phyloP scores from a whole-genome alignment of 2,329 filamentous ascomycete genomes.

The Claviceps maximensis region DNA sequence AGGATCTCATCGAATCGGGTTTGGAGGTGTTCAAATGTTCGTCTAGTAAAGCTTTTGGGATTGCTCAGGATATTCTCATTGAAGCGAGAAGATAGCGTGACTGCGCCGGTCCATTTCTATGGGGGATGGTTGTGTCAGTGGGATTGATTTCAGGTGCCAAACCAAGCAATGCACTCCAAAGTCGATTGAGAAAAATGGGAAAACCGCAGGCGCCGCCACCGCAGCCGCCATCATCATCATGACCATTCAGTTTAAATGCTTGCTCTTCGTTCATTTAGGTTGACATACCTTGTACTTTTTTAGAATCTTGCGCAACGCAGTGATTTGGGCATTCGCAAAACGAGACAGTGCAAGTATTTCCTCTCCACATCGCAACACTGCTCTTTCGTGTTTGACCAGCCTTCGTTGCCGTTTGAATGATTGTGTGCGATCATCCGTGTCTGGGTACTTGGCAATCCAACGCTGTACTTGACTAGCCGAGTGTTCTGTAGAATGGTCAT shows the following conservation, averaged over 20 bases:
- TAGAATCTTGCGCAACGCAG: conserved; percentile 68
- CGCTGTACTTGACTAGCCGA: conserved; percentile 34
- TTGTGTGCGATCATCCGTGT: conserved; percentile 17
- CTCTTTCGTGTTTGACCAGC: conserved; percentile 39
- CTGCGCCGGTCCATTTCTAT: conserved; percentile 70
- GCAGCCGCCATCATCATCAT: neutral
- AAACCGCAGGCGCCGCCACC: neutral
- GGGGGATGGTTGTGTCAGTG: neutral
- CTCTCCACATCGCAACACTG: conserved; percentile 46
- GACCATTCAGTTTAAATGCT: neutral
- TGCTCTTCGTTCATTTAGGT: neutral
- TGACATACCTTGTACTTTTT: conserved; percentile 64
- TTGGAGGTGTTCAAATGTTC: conserved; percentile 45
- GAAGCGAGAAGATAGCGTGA: conserved; percentile 50
- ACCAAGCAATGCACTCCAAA: neutral
- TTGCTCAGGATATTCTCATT: conserved; percentile 50
- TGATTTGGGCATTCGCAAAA: conserved; percentile 60
- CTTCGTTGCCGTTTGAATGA: conserved; percentile 36
- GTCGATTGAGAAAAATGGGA: neutral
- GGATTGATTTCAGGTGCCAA: neutral
- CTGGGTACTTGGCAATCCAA: conserved; percentile 30
- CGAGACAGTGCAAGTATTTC: conserved; percentile 58
- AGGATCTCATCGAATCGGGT: conserved; percentile 38
- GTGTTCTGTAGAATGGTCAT: conserved; percentile 25
- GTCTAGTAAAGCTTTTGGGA: conserved; percentile 58